Conservation (phyloP, 441 rosid genomes). For the Flueggea neowawraea region DNA sequence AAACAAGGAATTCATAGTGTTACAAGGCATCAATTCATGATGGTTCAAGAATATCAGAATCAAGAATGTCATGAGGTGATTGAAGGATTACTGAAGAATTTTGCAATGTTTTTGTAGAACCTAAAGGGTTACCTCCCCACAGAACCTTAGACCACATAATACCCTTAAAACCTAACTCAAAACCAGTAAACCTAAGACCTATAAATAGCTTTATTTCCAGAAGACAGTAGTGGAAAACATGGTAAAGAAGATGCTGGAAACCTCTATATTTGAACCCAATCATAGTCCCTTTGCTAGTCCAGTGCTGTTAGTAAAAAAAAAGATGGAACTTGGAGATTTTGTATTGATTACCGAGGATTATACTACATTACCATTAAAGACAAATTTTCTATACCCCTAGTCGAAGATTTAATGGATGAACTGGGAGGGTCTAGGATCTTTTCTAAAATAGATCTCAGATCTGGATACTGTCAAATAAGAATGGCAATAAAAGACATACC, state of each 20-base stretch:
- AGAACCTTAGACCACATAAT: background rate
- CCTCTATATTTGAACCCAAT: background rate
- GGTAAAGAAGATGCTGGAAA: background rate
- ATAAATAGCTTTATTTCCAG: background rate
- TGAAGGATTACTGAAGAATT: too few species aligned
- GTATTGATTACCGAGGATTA: background rate
- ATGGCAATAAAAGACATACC: background rate
- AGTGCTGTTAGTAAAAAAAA: background rate
- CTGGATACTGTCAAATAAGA: background rate
- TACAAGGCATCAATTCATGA: too few species aligned
- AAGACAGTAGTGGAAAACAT: background rate
- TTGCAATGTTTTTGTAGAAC: too few species aligned
- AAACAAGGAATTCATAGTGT: too few species aligned
- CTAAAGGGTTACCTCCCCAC: too few species aligned
- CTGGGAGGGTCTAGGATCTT: background rate
- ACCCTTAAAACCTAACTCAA: background rate
- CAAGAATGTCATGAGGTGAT: too few species aligned
- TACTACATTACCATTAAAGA: background rate
- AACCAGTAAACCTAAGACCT: background rate
- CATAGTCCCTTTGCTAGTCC: background rate
- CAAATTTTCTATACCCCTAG: background rate
- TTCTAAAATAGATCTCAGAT: background rate
- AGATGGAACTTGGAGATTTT: background rate
- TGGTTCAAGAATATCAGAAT: too few species aligned
- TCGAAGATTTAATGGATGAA: background rate